A percentile compares a stretch with the other conserved stretches of the same genome.
Evolutionary conservation across 2,329 filamentous ascomycete genomes (phyloP).

Genomic region (Cylindrodendrum hubeiense): DNA sequence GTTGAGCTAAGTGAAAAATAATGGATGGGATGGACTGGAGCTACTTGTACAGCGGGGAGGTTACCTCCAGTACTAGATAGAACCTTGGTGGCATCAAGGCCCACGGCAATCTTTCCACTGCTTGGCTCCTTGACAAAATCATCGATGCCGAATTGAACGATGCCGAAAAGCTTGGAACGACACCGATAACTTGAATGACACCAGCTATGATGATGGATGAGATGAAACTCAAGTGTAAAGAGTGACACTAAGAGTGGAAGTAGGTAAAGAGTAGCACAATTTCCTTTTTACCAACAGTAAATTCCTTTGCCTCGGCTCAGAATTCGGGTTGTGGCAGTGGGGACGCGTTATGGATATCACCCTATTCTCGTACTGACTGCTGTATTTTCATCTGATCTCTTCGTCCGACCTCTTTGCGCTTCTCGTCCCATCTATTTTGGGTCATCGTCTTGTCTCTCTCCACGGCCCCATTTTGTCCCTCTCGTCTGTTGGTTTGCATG

Average conservation of each 20-base stretch:
- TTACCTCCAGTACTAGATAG: not conserved
- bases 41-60: not conserved
- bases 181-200: not conserved
- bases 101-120: not conserved
- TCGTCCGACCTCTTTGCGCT: no score
- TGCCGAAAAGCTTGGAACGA: not conserved
- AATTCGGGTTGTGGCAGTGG: no score
- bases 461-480: no score
- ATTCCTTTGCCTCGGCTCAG: no score
- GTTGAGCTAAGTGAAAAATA: not conserved
- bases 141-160: slow-evolving; percentile 4
- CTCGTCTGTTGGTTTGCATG: no score
- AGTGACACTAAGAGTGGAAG: no score
- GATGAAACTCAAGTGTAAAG: not conserved
- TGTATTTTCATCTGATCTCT: no score
- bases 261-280: not conserved
- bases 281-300: no score
- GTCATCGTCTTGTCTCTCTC: no score
- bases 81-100: not conserved
- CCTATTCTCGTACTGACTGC: no score
- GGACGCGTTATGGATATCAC: no score
- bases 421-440: no score
- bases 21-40: not conserved
- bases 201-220: not conserved
- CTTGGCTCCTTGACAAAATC: not conserved